Conservation (phyloP, 1,139 yeast genomes). For the Citeromyces siamensis region DNA sequence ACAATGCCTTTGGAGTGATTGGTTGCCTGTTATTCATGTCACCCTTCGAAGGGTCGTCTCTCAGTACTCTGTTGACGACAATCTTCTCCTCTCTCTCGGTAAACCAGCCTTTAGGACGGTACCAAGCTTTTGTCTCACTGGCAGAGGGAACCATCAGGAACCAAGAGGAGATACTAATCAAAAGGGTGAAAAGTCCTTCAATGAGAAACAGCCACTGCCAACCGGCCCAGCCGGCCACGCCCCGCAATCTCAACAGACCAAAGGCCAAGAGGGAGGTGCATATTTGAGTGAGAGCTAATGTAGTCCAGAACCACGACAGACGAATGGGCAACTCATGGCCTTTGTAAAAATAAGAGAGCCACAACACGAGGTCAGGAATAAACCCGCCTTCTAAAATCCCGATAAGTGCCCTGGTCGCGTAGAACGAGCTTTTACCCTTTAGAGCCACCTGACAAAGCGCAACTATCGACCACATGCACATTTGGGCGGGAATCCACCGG, state of each 20-base stretch:
- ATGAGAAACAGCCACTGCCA: conserved; percentile 59
- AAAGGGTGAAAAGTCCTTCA: conserved; percentile 47
- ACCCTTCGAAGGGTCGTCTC: conserved; percentile 63
- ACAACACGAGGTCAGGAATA: conserved; percentile 38
- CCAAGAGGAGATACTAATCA: conserved; percentile 37
- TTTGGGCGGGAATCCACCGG: conserved; percentile 39
- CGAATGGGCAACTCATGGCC: conserved; percentile 35
- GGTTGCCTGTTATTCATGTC: conserved; percentile 57
- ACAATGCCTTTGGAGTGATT: conserved; percentile 24
- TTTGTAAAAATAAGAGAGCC: conserved; percentile 45
- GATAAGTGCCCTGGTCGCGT: conserved; percentile 29
- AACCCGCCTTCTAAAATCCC: conserved; percentile 47
- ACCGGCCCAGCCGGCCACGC: conserved; percentile 27
- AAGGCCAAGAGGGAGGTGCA: conserved; percentile 27
- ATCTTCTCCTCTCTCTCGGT: conserved; percentile 50
- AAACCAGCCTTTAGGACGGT: conserved; percentile 48
- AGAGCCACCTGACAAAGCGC: conserved; percentile 33
- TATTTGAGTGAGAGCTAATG: conserved; percentile 28
- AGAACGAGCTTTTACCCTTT: conserved; percentile 22
- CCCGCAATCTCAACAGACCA: conserved; percentile 25
- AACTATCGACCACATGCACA: conserved; percentile 36
- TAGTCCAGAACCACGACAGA: conserved; percentile 36
- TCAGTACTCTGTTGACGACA: conserved; percentile 44
- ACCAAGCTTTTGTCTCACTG: conserved; percentile 39
- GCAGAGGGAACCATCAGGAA: conserved; percentile 51